phyloP scores from a whole-genome alignment of 495 filamentous ascomycete species.

The Aspergillus incahuasiensis region DNA sequence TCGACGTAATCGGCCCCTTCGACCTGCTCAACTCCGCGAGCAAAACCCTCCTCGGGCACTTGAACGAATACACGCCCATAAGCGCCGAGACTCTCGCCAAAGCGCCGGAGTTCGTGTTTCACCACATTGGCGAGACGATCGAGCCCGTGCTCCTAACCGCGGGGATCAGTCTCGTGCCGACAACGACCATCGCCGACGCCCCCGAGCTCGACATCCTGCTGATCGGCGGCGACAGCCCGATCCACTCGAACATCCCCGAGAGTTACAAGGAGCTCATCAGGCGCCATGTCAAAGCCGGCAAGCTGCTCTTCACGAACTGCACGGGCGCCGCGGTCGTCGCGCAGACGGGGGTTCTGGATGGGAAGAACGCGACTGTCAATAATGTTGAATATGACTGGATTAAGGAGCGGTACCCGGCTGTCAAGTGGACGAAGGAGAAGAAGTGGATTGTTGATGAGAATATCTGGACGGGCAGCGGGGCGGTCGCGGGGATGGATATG shows the following conservation, averaged over 20 bases:
- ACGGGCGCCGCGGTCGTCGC: conserved; percentile 2
- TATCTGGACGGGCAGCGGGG: conserved; percentile 10
- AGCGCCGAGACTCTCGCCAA: not conserved
- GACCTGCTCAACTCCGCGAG: conserved; percentile 4
- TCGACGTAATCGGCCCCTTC: conserved; percentile 8
- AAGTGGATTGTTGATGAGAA: conserved; percentile 9
- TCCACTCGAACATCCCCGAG: not conserved
- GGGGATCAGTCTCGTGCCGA: not conserved
- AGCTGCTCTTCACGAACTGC: conserved; percentile 6
- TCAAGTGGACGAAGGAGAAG: conserved; percentile 4
- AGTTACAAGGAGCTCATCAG: not conserved
- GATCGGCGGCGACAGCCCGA: not conserved
- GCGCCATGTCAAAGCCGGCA: not conserved
- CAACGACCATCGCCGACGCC: not conserved
- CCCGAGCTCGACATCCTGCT: conserved; percentile 1
- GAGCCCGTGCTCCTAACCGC: not conserved
- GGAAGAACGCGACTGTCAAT: conserved; percentile 5
- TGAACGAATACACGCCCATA: not conserved
- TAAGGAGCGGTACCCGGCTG: not conserved
- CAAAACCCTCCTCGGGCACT: not conserved
- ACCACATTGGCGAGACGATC: conserved; percentile 6
- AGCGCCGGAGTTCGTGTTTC: conserved; percentile 5
- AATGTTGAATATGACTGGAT: not conserved
- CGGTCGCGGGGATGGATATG: conserved; percentile 11
- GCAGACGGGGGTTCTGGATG: not conserved